Evolutionary conservation across 192 early-diverging fungal species (phyloP).

Genomic region (Rhizoclosmatium globosum): DNA sequence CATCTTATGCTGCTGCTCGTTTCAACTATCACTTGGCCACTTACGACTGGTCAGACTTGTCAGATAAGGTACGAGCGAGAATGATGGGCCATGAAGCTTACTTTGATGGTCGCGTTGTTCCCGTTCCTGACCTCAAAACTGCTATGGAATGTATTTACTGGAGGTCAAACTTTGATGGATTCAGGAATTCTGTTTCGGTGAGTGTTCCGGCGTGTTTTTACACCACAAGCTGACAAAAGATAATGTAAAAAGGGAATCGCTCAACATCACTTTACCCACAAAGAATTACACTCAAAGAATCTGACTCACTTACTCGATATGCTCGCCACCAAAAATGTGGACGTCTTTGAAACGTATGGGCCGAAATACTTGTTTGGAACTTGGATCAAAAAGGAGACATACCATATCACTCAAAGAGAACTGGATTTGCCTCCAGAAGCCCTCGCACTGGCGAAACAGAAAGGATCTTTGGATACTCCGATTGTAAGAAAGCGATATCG

Average conservation of each 20-base stretch:
- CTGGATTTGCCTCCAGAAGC: slow-evolving; percentile 24
- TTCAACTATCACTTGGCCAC: slow-evolving; percentile 56
- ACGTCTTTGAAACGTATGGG: slow-evolving; percentile 33
- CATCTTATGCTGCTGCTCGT: slow-evolving; percentile 56
- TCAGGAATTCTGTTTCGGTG: slow-evolving; percentile 55
- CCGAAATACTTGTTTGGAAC: slow-evolving; percentile 57
- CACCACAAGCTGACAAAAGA: not conserved
- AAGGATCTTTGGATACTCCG: slow-evolving; percentile 19
- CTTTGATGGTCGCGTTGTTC: slow-evolving; percentile 61
- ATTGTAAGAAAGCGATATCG: slow-evolving; percentile 46
- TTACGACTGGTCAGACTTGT: slow-evolving; percentile 39
- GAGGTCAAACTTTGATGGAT: slow-evolving; percentile 65
- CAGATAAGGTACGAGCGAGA: slow-evolving; percentile 13
- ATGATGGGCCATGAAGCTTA: slow-evolving; percentile 50
- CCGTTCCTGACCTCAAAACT: slow-evolving; percentile 29
- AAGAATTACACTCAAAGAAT: slow-evolving; percentile 47
- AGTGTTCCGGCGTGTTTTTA: slow-evolving; percentile 8
- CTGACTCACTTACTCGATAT: slow-evolving; percentile 45
- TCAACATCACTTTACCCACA: slow-evolving; percentile 42
- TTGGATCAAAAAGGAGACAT: slow-evolving; percentile 63
- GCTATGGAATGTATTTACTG: slow-evolving; percentile 60
- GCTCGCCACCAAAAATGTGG: slow-evolving; percentile 36
- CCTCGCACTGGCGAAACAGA: slow-evolving; percentile 42
- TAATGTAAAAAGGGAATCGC: slow-evolving; percentile 33
- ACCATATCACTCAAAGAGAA: slow-evolving; percentile 17